Percentiles rank a stretch among this genome's conserved stretches.
phyloP scores from a whole-genome alignment of 1,284 basidiomycete species.

The Ceratobasidium sp. region DNA sequence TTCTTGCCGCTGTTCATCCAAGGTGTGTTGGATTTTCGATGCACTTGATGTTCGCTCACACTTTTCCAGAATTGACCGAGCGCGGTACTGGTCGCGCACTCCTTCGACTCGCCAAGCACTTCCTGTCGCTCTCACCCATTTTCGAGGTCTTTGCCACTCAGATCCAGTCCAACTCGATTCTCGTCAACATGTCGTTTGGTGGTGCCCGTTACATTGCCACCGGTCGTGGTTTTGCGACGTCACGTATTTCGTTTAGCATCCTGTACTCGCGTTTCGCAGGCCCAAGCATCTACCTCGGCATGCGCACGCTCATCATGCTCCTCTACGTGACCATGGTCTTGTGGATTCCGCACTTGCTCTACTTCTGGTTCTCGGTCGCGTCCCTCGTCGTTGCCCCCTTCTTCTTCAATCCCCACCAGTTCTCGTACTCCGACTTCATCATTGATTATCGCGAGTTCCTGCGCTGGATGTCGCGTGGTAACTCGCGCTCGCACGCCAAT shows the following conservation, averaged over 20 bases:
- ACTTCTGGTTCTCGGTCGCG: conserved; percentile 93
- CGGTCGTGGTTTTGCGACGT: conserved; percentile 96
- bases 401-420: conserved; percentile 97
- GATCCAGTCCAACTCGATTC: conserved; percentile 93
- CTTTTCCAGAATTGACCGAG: conserved; percentile 79
- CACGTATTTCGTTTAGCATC: conserved; percentile 90
- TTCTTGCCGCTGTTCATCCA: conserved; percentile 94
- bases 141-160: conserved; percentile 97
- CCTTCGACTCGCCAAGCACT: conserved; percentile 88
- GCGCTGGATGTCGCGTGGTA: conserved; percentile 96
- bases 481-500: conserved; percentile 94
- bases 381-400: conserved; percentile 91
- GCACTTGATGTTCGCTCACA: conserved; percentile 35
- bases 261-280: conserved; percentile 96
- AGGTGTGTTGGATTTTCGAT: conserved; percentile 58
- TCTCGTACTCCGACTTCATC: conserved; percentile 92
- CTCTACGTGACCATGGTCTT: conserved; percentile 89
- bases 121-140: conserved; percentile 88
- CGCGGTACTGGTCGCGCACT: conserved; percentile 89
- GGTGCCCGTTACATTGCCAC: conserved; percentile 98
- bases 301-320: conserved; percentile 87
- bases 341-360: conserved; percentile 90
- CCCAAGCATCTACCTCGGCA: conserved; percentile 93
- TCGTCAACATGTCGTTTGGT: conserved; percentile 94
- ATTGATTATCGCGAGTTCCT: conserved; percentile 97